Percentiles rank a stretch among this genome's conserved stretches.
phyloP scores from a whole-genome alignment of 495 filamentous ascomycete genomes.

The Tetracladium setigerum region DNA sequence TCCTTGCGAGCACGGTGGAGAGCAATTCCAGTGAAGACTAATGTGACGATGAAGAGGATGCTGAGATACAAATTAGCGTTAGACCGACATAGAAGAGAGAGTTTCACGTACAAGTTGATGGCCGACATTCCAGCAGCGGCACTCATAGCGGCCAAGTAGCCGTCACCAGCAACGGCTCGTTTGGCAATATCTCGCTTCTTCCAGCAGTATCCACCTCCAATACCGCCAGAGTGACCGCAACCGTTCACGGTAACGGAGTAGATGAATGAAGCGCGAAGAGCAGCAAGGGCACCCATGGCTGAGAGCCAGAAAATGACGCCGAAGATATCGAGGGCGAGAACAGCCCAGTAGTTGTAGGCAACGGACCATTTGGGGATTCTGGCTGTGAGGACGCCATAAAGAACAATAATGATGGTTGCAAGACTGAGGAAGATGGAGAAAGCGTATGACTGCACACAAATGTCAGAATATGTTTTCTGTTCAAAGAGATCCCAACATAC shows the following conservation, averaged over 20 bases:
- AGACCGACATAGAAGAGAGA: not conserved
- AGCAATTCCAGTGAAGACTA: conserved; percentile 29
- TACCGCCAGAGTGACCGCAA: not conserved
- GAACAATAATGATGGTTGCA: conserved; percentile 25
- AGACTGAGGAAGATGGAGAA: conserved; percentile 10
- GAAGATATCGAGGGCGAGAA: conserved; percentile 33
- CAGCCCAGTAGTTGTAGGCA: conserved; percentile 38
- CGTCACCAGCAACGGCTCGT: not conserved
- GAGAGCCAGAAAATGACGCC: conserved; percentile 36
- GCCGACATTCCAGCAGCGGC: conserved; percentile 28
- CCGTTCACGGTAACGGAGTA: conserved; percentile 14
- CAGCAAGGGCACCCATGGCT: conserved; percentile 31
- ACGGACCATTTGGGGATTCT: conserved; percentile 6
- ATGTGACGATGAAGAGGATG: conserved; percentile 29
- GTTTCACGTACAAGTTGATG: conserved; percentile 30
- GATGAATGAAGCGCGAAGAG: conserved; percentile 6
- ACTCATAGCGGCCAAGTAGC: not conserved
- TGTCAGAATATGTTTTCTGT: too few relatives aligned
- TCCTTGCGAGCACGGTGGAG: conserved; percentile 17
- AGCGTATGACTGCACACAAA: conserved; percentile 20
- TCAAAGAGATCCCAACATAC: conserved; percentile 22
- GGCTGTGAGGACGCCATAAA: conserved; percentile 30
- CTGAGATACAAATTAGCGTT: conserved; percentile 13
- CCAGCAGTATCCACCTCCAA: conserved; percentile 8
- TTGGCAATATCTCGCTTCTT: conserved; percentile 1